phyloP scores from a whole-genome alignment of 208 protist species.

The Trypanosoma conorhini region DNA sequence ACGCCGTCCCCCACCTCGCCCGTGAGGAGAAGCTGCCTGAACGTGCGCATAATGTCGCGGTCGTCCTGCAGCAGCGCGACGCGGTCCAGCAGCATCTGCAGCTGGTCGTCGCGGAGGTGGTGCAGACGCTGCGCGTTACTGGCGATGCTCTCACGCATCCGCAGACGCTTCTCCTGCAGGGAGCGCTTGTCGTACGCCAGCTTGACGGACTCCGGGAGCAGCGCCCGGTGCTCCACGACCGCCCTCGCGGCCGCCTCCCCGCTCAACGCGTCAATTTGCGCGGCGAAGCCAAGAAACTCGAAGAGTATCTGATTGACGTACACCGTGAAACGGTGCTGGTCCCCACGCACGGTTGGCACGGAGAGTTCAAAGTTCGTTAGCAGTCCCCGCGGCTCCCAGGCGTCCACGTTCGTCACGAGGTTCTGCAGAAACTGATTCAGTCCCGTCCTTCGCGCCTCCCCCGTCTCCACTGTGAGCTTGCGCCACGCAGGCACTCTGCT shows the following conservation, averaged over 20 bases:
- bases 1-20: conserved; percentile 8
- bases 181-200: conserved; percentile 17
- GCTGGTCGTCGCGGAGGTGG: background rate
- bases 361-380: conserved; percentile 23
- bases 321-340: conserved; percentile 11
- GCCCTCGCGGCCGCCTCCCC: conserved; percentile 24
- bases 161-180: conserved; percentile 10
- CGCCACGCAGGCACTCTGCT: conserved; percentile 20
- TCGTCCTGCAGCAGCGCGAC: conserved; percentile 20
- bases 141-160: conserved; percentile 15
- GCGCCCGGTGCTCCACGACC: conserved; percentile 19
- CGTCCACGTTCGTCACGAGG: conserved; percentile 11
- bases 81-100: conserved; percentile 18
- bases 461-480: conserved; percentile 22
- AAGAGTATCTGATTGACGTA: conserved; percentile 30
- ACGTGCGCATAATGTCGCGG: conserved; percentile 23
- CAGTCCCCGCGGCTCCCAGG: conserved; percentile 22
- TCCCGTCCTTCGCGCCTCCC: background rate
- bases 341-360: background rate
- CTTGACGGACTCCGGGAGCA: conserved; percentile 21
- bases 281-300: conserved; percentile 22
- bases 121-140: conserved; percentile 9
- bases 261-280: conserved; percentile 18
- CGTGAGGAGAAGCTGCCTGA: conserved; percentile 12
- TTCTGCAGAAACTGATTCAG: conserved; percentile 19